phyloP scores from a whole-genome alignment of 2,329 filamentous ascomycete genomes.

The Chaetomium olivaceum region DNA sequence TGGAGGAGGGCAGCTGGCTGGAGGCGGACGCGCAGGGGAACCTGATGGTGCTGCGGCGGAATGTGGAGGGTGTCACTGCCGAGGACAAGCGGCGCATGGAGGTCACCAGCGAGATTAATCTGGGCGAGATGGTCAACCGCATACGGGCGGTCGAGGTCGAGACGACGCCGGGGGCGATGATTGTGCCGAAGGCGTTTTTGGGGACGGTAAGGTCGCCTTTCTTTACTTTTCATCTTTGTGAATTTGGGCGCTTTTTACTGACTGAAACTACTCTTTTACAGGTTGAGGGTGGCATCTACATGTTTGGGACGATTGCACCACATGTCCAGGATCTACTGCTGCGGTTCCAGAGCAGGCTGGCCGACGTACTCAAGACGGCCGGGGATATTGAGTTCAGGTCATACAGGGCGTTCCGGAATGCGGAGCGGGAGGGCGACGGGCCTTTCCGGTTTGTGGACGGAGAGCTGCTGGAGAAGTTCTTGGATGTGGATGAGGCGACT shows the following conservation, averaged over 20 bases:
- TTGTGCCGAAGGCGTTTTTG: slow-evolving; percentile 82
- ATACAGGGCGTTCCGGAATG: slow-evolving; percentile 80
- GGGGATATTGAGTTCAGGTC: slow-evolving; percentile 74
- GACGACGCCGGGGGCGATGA: slow-evolving; percentile 62
- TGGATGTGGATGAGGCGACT: slow-evolving; percentile 65
- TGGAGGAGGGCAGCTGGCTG: slow-evolving; percentile 75
- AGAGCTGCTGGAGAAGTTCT: slow-evolving; percentile 82
- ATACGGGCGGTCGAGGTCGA: slow-evolving; percentile 74
- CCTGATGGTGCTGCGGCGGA: slow-evolving; percentile 74
- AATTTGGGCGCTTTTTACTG: not conserved
- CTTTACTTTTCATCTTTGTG: not conserved
- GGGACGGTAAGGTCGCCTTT: slow-evolving; percentile 69
- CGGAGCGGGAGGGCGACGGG: slow-evolving; percentile 68
- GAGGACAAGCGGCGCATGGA: slow-evolving; percentile 72
- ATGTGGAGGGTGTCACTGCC: slow-evolving; percentile 68
- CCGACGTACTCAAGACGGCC: slow-evolving; percentile 63
- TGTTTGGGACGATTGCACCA: slow-evolving; percentile 77
- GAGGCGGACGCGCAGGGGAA: slow-evolving; percentile 88
- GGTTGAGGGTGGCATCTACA: slow-evolving; percentile 89
- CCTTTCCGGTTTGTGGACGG: slow-evolving; percentile 90
- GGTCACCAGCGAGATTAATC: slow-evolving; percentile 75
- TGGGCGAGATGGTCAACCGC: slow-evolving; percentile 92
- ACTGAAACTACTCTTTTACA: slow-evolving; percentile 39
- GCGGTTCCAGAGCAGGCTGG: slow-evolving; percentile 73
- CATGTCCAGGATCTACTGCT: slow-evolving; percentile 77